A percentile compares a stretch with the other conserved stretches of the same genome.
Evolutionary conservation across 495 filamentous ascomycete species (phyloP).

Genomic region (Tuber calosporum): DNA sequence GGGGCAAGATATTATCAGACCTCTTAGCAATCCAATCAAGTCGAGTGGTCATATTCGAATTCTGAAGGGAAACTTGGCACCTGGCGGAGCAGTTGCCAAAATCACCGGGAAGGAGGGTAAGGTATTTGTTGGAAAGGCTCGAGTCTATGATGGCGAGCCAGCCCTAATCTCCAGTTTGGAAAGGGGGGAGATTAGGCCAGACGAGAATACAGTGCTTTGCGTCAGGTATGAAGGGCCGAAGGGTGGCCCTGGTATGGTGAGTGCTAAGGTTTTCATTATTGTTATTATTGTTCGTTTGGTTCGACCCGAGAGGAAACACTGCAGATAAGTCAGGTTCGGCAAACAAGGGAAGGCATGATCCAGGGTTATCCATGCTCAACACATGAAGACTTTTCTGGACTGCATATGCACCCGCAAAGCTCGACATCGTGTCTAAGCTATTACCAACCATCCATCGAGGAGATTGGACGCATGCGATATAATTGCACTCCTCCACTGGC

Average conservation of each 20-base stretch:
- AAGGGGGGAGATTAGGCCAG: slow-evolving; percentile 61
- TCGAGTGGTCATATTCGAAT: slow-evolving; percentile 81
- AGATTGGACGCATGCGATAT: slow-evolving; percentile 29
- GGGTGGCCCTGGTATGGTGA: slow-evolving; percentile 84
- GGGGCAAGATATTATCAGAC: slow-evolving; percentile 78
- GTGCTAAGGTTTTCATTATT: slow-evolving; percentile 27
- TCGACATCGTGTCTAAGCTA: background rate
- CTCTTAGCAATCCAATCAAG: slow-evolving; percentile 79
- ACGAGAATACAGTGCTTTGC: slow-evolving; percentile 81
- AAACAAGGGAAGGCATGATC: background rate
- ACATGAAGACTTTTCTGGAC: background rate
- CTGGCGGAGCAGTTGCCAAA: slow-evolving; percentile 89
- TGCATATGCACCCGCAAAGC: background rate
- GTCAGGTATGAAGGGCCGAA: slow-evolving; percentile 94
- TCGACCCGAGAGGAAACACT: background rate
- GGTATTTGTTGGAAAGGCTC: slow-evolving; percentile 69
- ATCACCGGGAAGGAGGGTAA: slow-evolving; percentile 95
- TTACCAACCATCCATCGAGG: slow-evolving; percentile 20
- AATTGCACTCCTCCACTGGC: background rate
- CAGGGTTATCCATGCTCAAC: background rate
- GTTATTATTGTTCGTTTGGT: slow-evolving; percentile 24
- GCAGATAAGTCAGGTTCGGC: slow-evolving; percentile 4
- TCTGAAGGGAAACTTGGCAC: slow-evolving; percentile 81
- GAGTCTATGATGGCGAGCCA: slow-evolving; percentile 86
- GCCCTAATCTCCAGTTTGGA: slow-evolving; percentile 69